Base-by-base conservation (phyloP, 2,329 filamentous ascomycete species). In the Ophiostoma sp. region DNA sequence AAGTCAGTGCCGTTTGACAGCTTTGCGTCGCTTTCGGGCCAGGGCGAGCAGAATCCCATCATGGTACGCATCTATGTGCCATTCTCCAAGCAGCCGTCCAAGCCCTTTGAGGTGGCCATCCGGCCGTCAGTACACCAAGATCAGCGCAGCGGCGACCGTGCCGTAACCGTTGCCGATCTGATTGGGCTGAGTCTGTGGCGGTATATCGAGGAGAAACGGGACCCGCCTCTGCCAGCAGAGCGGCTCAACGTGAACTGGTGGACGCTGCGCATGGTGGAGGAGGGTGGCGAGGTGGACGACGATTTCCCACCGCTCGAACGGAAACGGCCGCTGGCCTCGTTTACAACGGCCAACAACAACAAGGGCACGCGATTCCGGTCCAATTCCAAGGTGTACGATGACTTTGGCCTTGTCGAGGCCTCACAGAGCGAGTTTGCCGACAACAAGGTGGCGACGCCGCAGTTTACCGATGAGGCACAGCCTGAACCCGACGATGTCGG, bases 251-350 rank as follows among this genome's bases (percentile, higher is more conserved):
- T 94, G 74, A 94, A 94, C 76, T 88, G 88, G 82, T 95, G 91
- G 90, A 92, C 89, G 33, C 80, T 96, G 70, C 86, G 91, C 57
- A 93, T 96, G 88, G 91, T 94, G 1, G 89, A 95, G 72, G 88
- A 95, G 76, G 91, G 92, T 70, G 92, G 90, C 67, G 92, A 95
- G 76, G 89, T 94, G 1, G 92, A 96, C 74, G 90, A 93, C 73
- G 92, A 95, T 76, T 95, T 95, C 73, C 91, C 91, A 41, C 89
- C 92, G 0, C 83, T 95, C 57, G 89, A 91, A 71, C 85, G 92
- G 48, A 92, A 87, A 31, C 90, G 90, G 75, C 85, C 89, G 1
- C 83, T 95, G n/a, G 87, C 86, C 6, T 88, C 92, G 27, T 95
- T 94, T 75, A 92, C 91, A 52, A 93, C 91, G 7, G 91, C 90